These are phyloP conservation scores for Marvania coccoides DNA, from an alignment of 139 green algal species.

Conservation along the genomic window DNA sequence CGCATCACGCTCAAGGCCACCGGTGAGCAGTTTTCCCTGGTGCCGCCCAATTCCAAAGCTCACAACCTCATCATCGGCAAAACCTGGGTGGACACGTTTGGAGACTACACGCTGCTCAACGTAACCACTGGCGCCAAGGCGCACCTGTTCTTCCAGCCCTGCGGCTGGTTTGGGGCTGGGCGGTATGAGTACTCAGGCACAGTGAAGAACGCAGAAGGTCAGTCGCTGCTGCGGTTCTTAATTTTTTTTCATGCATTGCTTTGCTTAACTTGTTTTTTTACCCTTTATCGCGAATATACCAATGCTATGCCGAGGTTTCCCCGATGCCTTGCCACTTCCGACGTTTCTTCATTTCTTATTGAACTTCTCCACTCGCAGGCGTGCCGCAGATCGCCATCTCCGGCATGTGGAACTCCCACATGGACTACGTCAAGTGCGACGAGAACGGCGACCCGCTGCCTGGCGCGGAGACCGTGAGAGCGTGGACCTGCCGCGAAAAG, in stretches of 20 bases:
- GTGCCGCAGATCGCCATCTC: slow-evolving; percentile 37
- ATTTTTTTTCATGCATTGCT: too few relatives aligned
- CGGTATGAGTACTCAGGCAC: slow-evolving; percentile 55
- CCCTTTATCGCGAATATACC: too few relatives aligned
- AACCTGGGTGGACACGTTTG: slow-evolving; percentile 90
- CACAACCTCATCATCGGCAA: slow-evolving; percentile 90
- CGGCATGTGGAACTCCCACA: slow-evolving; percentile 79
- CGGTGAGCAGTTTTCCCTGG: slow-evolving; percentile 76
- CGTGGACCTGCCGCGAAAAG: slow-evolving; percentile 72
- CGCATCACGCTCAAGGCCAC: slow-evolving; percentile 72
- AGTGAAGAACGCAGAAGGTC: not conserved
- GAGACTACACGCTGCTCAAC: slow-evolving; percentile 75
- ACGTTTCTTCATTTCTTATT: too few relatives aligned
- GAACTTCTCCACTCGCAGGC: too few relatives aligned
- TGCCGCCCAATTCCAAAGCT: slow-evolving; percentile 72
- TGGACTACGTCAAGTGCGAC: slow-evolving; percentile 65
- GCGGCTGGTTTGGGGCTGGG: slow-evolving; percentile 85
- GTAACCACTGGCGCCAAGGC: slow-evolving; percentile 59
- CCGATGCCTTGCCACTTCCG: too few relatives aligned
- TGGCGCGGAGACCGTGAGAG: slow-evolving; percentile 31
- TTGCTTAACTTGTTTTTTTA: too few relatives aligned
- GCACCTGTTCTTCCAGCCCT: slow-evolving; percentile 79
- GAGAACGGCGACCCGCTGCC: slow-evolving; percentile 47
- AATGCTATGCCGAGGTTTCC: too few relatives aligned
- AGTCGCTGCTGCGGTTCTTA: too few relatives aligned